These are phyloP conservation scores for Penicillium pancosmium DNA, from an alignment of 495 filamentous ascomycete genomes.

Conservation along the genomic window DNA sequence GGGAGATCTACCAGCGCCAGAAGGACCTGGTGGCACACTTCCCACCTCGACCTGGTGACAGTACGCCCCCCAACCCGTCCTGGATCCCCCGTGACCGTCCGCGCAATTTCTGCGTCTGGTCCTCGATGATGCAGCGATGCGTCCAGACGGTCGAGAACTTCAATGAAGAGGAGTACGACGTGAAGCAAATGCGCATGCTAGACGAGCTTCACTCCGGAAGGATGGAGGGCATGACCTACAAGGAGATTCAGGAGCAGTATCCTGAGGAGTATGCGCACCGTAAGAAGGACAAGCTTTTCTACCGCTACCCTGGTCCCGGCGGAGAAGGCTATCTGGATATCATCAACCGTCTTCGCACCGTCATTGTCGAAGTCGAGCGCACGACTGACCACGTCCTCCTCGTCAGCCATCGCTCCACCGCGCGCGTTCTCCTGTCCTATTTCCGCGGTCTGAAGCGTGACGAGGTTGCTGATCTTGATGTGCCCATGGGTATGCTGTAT, in stretches of 20 bases:
- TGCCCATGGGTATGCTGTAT: constrained; percentile 89
- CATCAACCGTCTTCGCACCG: constrained; percentile 90
- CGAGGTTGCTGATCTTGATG: constrained; percentile 88
- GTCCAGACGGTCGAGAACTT: constrained; percentile 85
- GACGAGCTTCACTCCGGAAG: constrained; percentile 91
- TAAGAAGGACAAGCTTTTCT: constrained; percentile 80
- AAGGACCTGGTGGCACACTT: constrained; percentile 71
- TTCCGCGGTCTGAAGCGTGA: constrained; percentile 89
- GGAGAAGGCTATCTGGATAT: constrained; percentile 97
- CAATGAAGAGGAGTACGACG: constrained; percentile 94
- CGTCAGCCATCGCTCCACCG: constrained; percentile 86
- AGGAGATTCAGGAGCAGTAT: constrained; percentile 74
- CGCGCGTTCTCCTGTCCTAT: constrained; percentile 90
- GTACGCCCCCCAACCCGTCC: constrained; percentile 92
- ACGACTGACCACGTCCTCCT: constrained; percentile 94
- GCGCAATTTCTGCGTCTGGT: constrained; percentile 98
- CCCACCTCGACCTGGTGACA: constrained; percentile 84
- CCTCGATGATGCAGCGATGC: constrained; percentile 89
- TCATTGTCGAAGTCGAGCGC: constrained; percentile 95
- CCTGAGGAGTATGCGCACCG: constrained; percentile 78
- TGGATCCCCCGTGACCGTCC: constrained; percentile 58
- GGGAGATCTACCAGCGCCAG: constrained; percentile 75
- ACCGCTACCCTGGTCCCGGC: constrained; percentile 92
- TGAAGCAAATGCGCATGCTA: constrained; percentile 97
- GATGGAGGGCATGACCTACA: constrained; percentile 94